Conservation (phyloP, 2,329 filamentous ascomycete genomes). For the Exophiala xenobiotica region DNA sequence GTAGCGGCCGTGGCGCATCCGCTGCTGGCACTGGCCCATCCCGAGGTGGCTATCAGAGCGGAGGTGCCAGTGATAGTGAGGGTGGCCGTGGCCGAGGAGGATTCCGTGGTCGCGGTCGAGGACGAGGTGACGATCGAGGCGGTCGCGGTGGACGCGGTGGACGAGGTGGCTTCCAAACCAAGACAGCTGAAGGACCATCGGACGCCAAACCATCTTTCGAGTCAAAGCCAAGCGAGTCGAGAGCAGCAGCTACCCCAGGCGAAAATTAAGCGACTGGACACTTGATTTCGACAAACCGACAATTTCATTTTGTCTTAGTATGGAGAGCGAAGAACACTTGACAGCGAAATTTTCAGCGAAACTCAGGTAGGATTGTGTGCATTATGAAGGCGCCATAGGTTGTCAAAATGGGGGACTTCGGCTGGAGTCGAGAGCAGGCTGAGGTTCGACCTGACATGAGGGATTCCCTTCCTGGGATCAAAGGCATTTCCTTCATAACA, state of each 20-base stretch:
- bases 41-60: conserved; percentile 79
- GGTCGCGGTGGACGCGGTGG: conserved; percentile 57
- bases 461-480: conserved; percentile 1
- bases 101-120: conserved; percentile 59
- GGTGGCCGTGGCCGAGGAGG: conserved; percentile 60
- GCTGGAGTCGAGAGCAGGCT: conserved; percentile 15
- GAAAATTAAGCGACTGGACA: conserved; percentile 16
- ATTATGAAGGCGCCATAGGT: conserved; percentile 25
- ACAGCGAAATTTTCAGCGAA: conserved; percentile 14
- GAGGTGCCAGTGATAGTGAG: conserved; percentile 75
- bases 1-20: conserved; percentile 61
- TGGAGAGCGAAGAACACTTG: conserved; percentile 11
- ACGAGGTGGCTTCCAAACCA: conserved; percentile 60
- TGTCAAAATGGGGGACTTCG: conserved; percentile 18
- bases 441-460: conserved; percentile 2
- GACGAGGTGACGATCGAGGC: conserved; percentile 56
- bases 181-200: conserved; percentile 57
- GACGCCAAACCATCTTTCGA: conserved; percentile 32
- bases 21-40: conserved; percentile 55
- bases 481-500: conserved; percentile 15
- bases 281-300: conserved; percentile 8
- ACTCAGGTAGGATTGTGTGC: conserved; percentile 19
- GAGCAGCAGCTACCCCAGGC: conserved; percentile 16
- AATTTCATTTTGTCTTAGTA: conserved; percentile 1
- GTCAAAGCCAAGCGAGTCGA: conserved; percentile 38